Base-by-base conservation (phyloP, 148 eudicot species). In the Silene uniflora region DNA sequence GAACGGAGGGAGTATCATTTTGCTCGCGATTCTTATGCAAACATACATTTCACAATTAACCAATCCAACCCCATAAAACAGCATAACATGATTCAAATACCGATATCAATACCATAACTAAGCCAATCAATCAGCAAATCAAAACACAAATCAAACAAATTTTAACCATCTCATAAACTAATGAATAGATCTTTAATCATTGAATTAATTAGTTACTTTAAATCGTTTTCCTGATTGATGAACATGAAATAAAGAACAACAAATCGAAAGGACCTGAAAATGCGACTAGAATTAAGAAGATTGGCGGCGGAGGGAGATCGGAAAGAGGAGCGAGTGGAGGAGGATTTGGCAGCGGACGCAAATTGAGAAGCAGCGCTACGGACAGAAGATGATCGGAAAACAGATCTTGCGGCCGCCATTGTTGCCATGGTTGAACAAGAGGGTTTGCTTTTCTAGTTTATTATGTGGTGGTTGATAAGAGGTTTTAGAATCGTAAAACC, bases 341-440 rank as follows among this genome's bases (percentile, higher is more conserved):
- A 23, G 10, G 93, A 9, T 79, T 85, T 89, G 5, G 88, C 76
- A 12, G 58, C 81, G 66, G 90, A 82, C 23, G 85, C 79, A 29
- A 82, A 13, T 19, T 81, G 77, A 2, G 87, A 24, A 46, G 91
- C 85, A 56, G 88, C 88, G 72, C 25, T 73, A 8, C 87, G 87
- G 65, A 77, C 72, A 62, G 85, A 60, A 19, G 85, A 22, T 64
- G 93, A 88, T 27, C 93, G 89, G 81, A 90, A 72, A 76, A 75
- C 74, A 54, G 88, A 85, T 82, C 95, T 85, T 21, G 88, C 89
- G 69, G 89, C 93, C 56, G 81, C 81, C 13, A 72, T 19, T 18
- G 76, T 67, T 23, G 89, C 83, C 85, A 83, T 83, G 72, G 59
- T 68, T 42, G 58, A 24, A 4, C 7, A 32, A 65, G 44, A 27